phyloP scores from a whole-genome alignment of 1,284 basidiomycete genomes.

The Mycosarcoma mackinlayi region DNA sequence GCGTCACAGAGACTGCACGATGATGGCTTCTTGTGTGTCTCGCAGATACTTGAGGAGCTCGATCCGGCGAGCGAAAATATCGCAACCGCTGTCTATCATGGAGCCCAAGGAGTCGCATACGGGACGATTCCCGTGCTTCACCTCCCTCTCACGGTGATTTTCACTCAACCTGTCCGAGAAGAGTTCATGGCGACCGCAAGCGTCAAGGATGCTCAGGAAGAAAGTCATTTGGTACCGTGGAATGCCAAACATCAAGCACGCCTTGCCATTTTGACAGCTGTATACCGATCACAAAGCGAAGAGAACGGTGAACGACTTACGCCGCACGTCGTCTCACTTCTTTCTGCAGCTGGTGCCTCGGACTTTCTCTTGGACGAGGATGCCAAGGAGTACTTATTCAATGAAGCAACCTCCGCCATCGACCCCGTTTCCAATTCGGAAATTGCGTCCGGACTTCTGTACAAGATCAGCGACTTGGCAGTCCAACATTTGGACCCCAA shows the following conservation, averaged over 20 bases:
- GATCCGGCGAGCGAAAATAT: slow-evolving; percentile 33
- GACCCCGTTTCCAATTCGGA: neutral
- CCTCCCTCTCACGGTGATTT: neutral
- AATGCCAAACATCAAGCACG: slow-evolving; percentile 8
- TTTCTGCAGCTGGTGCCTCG: slow-evolving; percentile 16
- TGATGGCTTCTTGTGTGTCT: slow-evolving; percentile 1
- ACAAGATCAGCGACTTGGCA: slow-evolving; percentile 14
- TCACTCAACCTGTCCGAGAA: slow-evolving; percentile 2
- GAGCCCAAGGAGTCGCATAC: neutral
- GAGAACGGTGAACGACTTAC: neutral
- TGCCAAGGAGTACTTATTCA: slow-evolving; percentile 19
- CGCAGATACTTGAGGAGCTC: slow-evolving; percentile 38
- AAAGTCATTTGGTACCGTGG: slow-evolving; percentile 12
- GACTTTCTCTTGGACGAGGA: slow-evolving; percentile 18
- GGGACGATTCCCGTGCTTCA: slow-evolving; percentile 33
- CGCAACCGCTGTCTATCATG: slow-evolving; percentile 2
- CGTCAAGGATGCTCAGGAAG: neutral
- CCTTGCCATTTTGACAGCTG: slow-evolving; percentile 26
- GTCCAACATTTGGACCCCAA: slow-evolving; percentile 19
- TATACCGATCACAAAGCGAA: slow-evolving; percentile 9
- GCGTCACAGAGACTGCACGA: slow-evolving; percentile 7
- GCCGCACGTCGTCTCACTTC: slow-evolving; percentile 9
- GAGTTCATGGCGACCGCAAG: slow-evolving; percentile 20
- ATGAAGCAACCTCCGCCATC: slow-evolving; percentile 9
- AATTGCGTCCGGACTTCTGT: slow-evolving; percentile 1